phyloP scores from a whole-genome alignment of 2,329 filamentous ascomycete genomes.

The Aspergillus terreus region DNA sequence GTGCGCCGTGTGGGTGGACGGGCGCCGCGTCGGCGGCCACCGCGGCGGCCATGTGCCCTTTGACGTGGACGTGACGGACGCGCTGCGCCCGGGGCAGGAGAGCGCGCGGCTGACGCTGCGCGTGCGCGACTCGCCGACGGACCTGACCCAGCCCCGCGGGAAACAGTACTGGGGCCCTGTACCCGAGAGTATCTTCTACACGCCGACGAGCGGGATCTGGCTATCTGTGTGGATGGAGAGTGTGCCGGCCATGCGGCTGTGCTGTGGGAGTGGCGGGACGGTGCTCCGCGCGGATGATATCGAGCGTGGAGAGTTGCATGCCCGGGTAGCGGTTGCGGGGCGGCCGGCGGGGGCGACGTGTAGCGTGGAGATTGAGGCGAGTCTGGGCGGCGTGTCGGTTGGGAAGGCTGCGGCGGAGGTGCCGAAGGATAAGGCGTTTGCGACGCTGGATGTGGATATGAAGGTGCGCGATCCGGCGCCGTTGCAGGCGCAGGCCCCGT shows the following conservation, averaged over 20 bases:
- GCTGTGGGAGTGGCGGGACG: constrained; percentile 57
- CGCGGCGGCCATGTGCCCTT: constrained; percentile 62
- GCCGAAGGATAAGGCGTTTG: constrained; percentile 49
- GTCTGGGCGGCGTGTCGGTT: constrained; percentile 48
- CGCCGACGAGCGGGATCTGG: constrained; percentile 70
- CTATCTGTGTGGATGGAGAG: constrained; percentile 69
- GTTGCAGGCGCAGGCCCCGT: constrained; percentile 24
- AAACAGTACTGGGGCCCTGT: constrained; percentile 62
- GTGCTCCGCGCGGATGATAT: constrained; percentile 56
- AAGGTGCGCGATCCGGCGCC: constrained; percentile 40
- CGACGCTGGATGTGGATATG: constrained; percentile 47
- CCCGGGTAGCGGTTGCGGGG: constrained; percentile 46
- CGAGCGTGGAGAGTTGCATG: constrained; percentile 50
- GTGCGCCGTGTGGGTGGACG: constrained; percentile 55
- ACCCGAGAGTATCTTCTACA: constrained; percentile 62
- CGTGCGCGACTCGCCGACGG: constrained; percentile 61
- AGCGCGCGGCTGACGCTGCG: constrained; percentile 50
- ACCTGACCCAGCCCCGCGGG: constrained; percentile 62
- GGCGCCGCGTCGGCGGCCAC: constrained; percentile 48
- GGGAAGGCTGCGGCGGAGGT: constrained; percentile 44
- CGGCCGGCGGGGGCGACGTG: constrained; percentile 33
- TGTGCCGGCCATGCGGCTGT: constrained; percentile 49
- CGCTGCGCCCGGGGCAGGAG: constrained; percentile 1
- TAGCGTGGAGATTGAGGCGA: constrained; percentile 53
- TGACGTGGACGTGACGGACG: constrained; percentile 54